These are phyloP conservation scores for Gnetum montanum DNA, from an alignment of 75 land plant species.

Conservation along the genomic window DNA sequence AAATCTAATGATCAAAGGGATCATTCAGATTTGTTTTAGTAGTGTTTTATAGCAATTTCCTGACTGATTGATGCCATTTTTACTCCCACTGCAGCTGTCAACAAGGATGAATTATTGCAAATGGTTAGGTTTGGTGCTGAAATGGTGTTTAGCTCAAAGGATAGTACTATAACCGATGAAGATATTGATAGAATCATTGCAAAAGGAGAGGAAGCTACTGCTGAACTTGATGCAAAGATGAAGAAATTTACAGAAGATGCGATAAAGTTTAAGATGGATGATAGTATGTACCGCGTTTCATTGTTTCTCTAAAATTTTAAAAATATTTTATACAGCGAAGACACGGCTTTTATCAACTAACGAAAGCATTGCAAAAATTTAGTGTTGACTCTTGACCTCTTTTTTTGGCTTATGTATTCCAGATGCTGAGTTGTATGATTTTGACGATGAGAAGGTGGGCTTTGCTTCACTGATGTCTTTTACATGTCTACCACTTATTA, in stretches of 20 bases:
- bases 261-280: conserved; percentile 98
- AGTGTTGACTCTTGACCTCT: too few relatives aligned
- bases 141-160: conserved; percentile 98
- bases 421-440: conserved; percentile 88
- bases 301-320: neutral
- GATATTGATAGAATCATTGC: conserved; percentile 98
- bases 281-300: conserved; percentile 51
- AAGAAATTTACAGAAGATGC: conserved; percentile 99
- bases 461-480: too few relatives aligned
- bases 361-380: too few relatives aligned
- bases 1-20: too few relatives aligned
- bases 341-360: too few relatives aligned
- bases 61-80: neutral
- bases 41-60: too few relatives aligned
- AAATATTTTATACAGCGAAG: too few relatives aligned
- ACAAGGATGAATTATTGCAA: conserved; percentile 95
- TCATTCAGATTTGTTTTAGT: too few relatives aligned
- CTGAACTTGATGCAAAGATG: conserved; percentile 99
- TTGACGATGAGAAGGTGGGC: conserved; percentile 89
- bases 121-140: conserved; percentile 99
- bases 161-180: conserved; percentile 97
- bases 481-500: conserved; percentile 1
- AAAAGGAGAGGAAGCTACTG: conserved; percentile 96
- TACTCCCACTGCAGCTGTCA: conserved; percentile 61
- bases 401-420: too few relatives aligned